Base-by-base conservation (phyloP, 2,329 filamentous ascomycete genomes). In the Neoascochyta sp. region DNA sequence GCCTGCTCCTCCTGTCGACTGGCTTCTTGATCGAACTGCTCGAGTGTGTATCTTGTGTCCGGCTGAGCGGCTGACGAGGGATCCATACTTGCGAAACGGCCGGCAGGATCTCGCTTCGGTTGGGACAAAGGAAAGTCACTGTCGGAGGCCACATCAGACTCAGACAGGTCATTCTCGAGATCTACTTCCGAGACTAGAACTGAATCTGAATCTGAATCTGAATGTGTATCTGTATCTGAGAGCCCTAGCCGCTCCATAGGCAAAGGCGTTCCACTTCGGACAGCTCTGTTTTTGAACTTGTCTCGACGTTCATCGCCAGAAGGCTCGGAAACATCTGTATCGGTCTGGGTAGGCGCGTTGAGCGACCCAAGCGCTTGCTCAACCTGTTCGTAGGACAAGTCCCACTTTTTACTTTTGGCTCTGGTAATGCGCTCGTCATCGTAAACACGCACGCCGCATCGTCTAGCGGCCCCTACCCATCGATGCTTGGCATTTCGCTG, bases 401-500 rank as follows among this genome's bases (percentile, higher is more conserved):
- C 70, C 64, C 27, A 23, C 25, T 52, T 47, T 36, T 69, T 44
- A 9, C 21, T 15, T 32, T 45, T 33, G 14, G 24, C 33, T 3
- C 23, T 20, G 3, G 34, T 33, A 12, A 39, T 41, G 7, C 27
- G 31, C 22, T 39, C 41, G 7, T 49, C 41, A 7, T 35, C 34
- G 24, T 67, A 64, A 3, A 83, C 71, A 9, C 67, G 52, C 4
- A 82, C 45, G 7, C 64, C 62, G 43, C 70, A 75, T 37, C 76
- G 68, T 36, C 73, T 66, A 1, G 77, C 66, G 5, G 70, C 60
- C 3, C 56, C 60, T 9, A 65, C 55, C 74, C 79, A 81, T 32
- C 73, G 75, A 3, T 69, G 54, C 12, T 60, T 56, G 5, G 62
- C 60, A 34, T 73, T 59, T 3, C 47, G 48, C 21, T 68, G 62